Base-by-base conservation (phyloP, 2,329 filamentous ascomycete genomes). In the Apiospora hydei region DNA sequence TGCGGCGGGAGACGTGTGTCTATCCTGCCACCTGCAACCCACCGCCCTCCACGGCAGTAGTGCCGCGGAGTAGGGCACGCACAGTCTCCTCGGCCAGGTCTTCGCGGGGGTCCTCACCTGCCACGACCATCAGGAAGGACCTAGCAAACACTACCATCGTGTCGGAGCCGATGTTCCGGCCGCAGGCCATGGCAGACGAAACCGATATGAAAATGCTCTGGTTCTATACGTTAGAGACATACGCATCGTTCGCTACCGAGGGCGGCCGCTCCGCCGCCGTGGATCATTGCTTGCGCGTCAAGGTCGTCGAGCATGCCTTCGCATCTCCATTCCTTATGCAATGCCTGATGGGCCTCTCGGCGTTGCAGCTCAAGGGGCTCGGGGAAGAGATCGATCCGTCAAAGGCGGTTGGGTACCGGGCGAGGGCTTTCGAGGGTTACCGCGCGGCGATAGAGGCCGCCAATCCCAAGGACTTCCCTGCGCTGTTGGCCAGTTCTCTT, bases 321-420 rank as follows among this genome's bases (percentile, higher is more conserved):
- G 77, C 83, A 67, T 84, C 82, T n/a, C 85, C 83, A 0, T 90
- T 89, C 73, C 83, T 90, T 46, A 87, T 90, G 85, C 82, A 89
- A 74, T 85, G 84, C 10, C 74, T 90, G n/a, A 83, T 89, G 72
- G 87, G 83, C 14, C 80, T 89, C 1, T 83, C 88, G 0, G 83
- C 86, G 24, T 79, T 88, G 30, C 86, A 89, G 73, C 82, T 88
- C 76, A 82, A 84, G 73, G 79, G 76, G n/a, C 76, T 85, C 26
- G 76, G 81, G 2, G 80, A 84, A 44, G 77, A 80, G 10, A 80
- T 86, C 30, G 81, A 86, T 11, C 69, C 75, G n/a, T 77, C 79
- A 3, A 83, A 84, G 18, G 80, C 84, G 2, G 75, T 84, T 11
- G 71, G 75, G 10, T 89, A 89, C 76, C 84, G 86, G n/a, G 82